A percentile compares a stretch with the other conserved stretches of the same genome.
Conservation (phyloP, 495 filamentous ascomycete species). For the Aspergillus bridgeri region DNA sequence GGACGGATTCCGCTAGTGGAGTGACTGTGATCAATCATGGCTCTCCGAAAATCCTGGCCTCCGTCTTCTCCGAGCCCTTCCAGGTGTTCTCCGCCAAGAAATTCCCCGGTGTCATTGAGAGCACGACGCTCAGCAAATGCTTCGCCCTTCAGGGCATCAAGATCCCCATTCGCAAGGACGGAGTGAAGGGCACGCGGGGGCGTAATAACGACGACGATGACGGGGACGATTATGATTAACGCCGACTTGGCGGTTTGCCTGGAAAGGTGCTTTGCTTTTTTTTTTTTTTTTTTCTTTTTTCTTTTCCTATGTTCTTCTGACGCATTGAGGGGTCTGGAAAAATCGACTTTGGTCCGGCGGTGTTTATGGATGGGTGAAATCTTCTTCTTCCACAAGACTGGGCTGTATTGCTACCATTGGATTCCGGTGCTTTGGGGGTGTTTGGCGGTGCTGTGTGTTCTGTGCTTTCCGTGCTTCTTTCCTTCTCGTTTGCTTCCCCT, state of each 20-base stretch:
- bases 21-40: slow-evolving; percentile 65
- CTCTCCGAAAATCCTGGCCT: slow-evolving; percentile 79
- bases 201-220: slow-evolving; percentile 63
- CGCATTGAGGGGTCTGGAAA: slow-evolving; percentile 17
- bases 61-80: slow-evolving; percentile 84
- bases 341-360: slow-evolving; percentile 25
- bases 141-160: slow-evolving; percentile 97
- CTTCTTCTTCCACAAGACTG: slow-evolving; percentile 14
- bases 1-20: slow-evolving; percentile 39
- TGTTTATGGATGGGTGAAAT: slow-evolving; percentile 21
- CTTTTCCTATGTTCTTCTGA: not conserved
- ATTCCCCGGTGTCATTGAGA: slow-evolving; percentile 96
- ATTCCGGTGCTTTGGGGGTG: slow-evolving; percentile 25
- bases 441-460: slow-evolving; percentile 7
- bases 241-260: not conserved
- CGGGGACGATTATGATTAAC: slow-evolving; percentile 34
- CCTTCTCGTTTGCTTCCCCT: not conserved
- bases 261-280: slow-evolving; percentile 1
- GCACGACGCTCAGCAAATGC: slow-evolving; percentile 85
- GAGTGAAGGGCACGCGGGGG: slow-evolving; percentile 57
- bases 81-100: slow-evolving; percentile 96
- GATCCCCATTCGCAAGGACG: slow-evolving; percentile 89
- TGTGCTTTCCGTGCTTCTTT: slow-evolving; percentile 3
- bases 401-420: slow-evolving; percentile 30
- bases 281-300: slow-evolving; percentile 11